Base-by-base conservation (phyloP, 2,329 filamentous ascomycete species). In the Xylaria hypoxylon region DNA sequence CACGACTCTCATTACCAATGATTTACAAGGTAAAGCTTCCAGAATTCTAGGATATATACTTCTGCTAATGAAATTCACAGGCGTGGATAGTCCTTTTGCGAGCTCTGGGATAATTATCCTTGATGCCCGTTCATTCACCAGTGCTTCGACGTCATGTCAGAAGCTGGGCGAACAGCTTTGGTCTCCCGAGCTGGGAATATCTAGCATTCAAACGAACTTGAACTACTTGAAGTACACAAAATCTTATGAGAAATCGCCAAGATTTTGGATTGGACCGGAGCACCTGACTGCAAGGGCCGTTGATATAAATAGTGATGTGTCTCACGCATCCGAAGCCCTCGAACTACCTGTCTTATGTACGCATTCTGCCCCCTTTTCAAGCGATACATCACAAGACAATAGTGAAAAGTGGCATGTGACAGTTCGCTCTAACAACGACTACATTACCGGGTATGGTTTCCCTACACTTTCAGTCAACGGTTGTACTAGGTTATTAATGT, bases 351-450 rank as follows among this genome's bases (percentile, higher is more conserved):
- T 76, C 0, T 61, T 84, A n/a, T 83, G 82, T 66, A 81, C 80
- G 3, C 80, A 83, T 62, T 77, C 78, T 2, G 81, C 82, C 2
- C 81, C 81, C 0, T 80, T 80, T 63, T 82, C 80, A 13, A 80
- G 73, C 35, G 64, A 69, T 8, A 70, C 74, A 0, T 72, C 59
- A 0, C 74, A 77, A 22, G 79, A 81, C 62, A 78, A 70, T 2
- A 74, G 72, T 44, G 52, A 72, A 28, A 74, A 70, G 64, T 82
- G 79, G 77, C 79, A 77, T 38, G 75, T 82, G 11, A 75, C 74
- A 2, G 75, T 81, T 1, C 71, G 76, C 4, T 78, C 80, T 1
- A 80, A 82, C 35, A 77, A 78, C 26, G 80, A 82, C 58, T 74
- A 76, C 31, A 68, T 81, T 2, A 77, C 77, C 0, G 81, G 80